Conservation (phyloP, 331 rosid species). For the Dryas integrifolia region DNA sequence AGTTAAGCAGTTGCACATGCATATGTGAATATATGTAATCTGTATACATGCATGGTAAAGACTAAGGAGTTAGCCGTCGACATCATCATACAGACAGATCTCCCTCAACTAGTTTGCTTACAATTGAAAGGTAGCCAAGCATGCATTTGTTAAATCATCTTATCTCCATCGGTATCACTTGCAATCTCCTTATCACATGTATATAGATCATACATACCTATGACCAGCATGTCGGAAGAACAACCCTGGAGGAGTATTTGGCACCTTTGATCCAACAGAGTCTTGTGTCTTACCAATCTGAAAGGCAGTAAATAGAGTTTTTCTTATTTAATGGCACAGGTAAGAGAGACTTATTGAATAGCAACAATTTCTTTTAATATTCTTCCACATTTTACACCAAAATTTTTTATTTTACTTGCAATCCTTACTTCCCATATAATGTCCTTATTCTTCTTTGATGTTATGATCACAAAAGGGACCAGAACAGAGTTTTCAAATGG, state of each 20-base stretch:
- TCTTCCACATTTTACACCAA: not conserved
- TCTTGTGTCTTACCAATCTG: constrained; percentile 56
- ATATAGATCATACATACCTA: constrained; percentile 41
- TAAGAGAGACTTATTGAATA: not conserved
- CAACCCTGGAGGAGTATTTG: constrained; percentile 54
- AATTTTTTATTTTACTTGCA: not conserved
- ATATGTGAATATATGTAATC: too few relatives aligned
- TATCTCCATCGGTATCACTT: not conserved
- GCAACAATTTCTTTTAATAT: not conserved
- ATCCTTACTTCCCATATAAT: not conserved
- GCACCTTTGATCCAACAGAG: constrained; percentile 32
- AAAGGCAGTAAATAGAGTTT: not conserved
- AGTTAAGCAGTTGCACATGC: not conserved
- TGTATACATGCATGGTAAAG: not conserved
- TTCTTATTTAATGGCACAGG: not conserved
- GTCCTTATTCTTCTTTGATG: not conserved
- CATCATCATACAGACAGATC: constrained; percentile 1
- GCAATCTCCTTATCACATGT: not conserved
- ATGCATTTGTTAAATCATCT: not conserved
- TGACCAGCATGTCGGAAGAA: constrained; percentile 85
- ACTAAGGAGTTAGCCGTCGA: not conserved
- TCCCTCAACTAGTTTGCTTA: not conserved
- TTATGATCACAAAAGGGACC: not conserved
- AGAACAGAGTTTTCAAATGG: not conserved
- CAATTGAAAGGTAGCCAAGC: not conserved